Evolutionary conservation across 345 rosid species (phyloP).

Genomic region (Arabidopsis arenosa): DNA sequence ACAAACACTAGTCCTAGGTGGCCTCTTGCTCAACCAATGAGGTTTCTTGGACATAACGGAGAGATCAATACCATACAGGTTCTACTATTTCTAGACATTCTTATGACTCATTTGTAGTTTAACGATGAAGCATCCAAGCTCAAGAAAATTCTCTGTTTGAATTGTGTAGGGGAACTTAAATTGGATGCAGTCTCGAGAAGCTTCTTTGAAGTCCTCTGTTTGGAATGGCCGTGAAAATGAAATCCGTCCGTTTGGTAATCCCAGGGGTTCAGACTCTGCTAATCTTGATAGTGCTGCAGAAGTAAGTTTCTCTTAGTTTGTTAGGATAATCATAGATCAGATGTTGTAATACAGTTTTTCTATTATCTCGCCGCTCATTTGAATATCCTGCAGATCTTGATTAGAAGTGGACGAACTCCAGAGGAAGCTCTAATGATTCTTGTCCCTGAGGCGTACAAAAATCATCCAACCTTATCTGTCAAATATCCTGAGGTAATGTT

Average conservation of each 20-base stretch:
- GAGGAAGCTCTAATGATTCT: constrained; percentile 98
- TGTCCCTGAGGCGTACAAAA: constrained; percentile 98
- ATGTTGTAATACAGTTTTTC: not conserved
- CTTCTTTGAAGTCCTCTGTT: constrained; percentile 84
- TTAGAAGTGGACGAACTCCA: constrained; percentile 89
- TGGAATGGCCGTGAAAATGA: constrained; percentile 98
- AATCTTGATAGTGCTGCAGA: constrained; percentile 98
- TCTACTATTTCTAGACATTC: constrained; percentile 18
- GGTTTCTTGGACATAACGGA: constrained; percentile 99
- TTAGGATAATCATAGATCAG: not conserved
- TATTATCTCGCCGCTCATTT: not conserved
- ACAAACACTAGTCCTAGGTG: constrained; percentile 99
- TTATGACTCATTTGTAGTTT: not conserved
- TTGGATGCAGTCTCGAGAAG: constrained; percentile 99
- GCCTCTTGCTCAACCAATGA: constrained; percentile 99
- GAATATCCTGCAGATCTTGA: constrained; percentile 60
- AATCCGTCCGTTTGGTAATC: constrained; percentile 92
- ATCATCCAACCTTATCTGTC: constrained; percentile 83
- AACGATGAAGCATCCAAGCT: not conserved
- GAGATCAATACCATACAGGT: constrained; percentile 99
- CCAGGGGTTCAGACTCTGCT: constrained; percentile 96
- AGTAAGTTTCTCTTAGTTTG: constrained; percentile 52
- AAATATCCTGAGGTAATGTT: constrained; percentile 89
- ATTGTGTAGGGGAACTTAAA: constrained; percentile 87
- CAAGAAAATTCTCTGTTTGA: constrained; percentile 7